Evolutionary conservation across 768 basidiomycete genomes (phyloP), one percentile per base, ranked within the genome.

Genomic region (Amyloporia xantha): DNA sequence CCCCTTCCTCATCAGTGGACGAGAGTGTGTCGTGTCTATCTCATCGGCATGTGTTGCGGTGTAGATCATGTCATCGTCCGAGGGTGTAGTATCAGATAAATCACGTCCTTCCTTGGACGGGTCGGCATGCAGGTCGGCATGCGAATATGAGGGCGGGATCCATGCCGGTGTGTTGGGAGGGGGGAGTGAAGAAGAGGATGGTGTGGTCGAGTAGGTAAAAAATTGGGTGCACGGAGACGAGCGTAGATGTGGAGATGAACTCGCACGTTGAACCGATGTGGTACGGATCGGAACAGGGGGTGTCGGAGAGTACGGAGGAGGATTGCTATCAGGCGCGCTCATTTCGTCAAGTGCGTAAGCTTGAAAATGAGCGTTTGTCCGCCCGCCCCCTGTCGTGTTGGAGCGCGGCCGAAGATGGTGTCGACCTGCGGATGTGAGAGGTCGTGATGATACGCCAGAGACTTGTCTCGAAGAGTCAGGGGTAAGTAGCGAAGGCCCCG

Each of bases 1-100:
- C 3, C 47, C 56, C 40, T 60, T 55, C 21, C 57, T 52, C 52
- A 55, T 59, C n/a, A 60, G 50, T 30, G 60, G 40, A 33, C 59
- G 33, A 5, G 58, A 44, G 5, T 59, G 46, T 17, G 60, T 40
- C 11, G 52, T 56, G 11, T 51, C 55, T 13, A 57, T 42, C 15
- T 54, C 19, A 26, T 17, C 24, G 11, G 3, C 6, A n/a, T 35
- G 13, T 7, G 45, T 15, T 13, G 25, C 21, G 17, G 46, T 27
- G 23, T 39, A 47, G 6, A 47, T 2, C 37, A 39, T n/a, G 25
- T 27, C 46, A 17, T 39, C 46, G 13, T 47, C 46, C 13, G 36
- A 47, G 15, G 37, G 20, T 24, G 36, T 24, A 5, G 35, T 28
- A 17, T 47, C 36, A 24, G 10, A 6, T 7, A 15, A 7, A 33